phyloP scores from a whole-genome alignment of 352 stramenopile species.

The Plasmopara halstedii region DNA sequence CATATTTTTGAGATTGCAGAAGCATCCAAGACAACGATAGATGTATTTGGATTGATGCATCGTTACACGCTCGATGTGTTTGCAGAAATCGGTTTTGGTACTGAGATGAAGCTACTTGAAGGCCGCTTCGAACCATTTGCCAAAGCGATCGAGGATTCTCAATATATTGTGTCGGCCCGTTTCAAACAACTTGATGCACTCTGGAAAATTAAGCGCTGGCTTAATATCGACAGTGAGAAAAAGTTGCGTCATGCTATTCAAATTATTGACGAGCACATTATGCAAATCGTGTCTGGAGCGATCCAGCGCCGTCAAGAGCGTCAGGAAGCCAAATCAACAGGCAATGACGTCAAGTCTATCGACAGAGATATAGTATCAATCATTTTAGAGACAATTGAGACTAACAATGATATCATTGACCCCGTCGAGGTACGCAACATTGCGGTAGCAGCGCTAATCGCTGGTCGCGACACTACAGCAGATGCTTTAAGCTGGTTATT shows the following conservation, averaged over 20 bases:
- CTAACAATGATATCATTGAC: conserved; percentile 17
- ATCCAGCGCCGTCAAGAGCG: conserved; percentile 18
- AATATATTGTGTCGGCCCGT: conserved; percentile 23
- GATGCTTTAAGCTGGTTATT: conserved; percentile 61
- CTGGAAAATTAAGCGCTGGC: conserved; percentile 34
- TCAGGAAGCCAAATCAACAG: conserved; percentile 2
- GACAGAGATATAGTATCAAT: conserved; percentile 30
- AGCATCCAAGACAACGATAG: conserved; percentile 10
- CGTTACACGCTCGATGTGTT: conserved; percentile 36
- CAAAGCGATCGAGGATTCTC: conserved; percentile 24
- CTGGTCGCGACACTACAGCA: conserved; percentile 64
- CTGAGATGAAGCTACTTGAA: conserved; percentile 27
- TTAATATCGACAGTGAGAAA: conserved; percentile 21
- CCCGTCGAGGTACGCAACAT: conserved; percentile 54
- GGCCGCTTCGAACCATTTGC: conserved; percentile 21
- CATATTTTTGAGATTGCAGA: conserved; percentile 23
- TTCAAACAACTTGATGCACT: conserved; percentile 39
- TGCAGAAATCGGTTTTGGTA: conserved; percentile 33
- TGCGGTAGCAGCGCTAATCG: conserved; percentile 53
- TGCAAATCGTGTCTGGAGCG: conserved; percentile 19
- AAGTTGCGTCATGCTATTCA: conserved; percentile 17
- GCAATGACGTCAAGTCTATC: not conserved
- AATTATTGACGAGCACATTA: conserved; percentile 25
- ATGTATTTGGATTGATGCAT: conserved; percentile 26
- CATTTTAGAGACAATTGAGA: conserved; percentile 18